Base-by-base conservation (phyloP, 2,329 filamentous ascomycete genomes). In the Colletotrichum costaricense region DNA sequence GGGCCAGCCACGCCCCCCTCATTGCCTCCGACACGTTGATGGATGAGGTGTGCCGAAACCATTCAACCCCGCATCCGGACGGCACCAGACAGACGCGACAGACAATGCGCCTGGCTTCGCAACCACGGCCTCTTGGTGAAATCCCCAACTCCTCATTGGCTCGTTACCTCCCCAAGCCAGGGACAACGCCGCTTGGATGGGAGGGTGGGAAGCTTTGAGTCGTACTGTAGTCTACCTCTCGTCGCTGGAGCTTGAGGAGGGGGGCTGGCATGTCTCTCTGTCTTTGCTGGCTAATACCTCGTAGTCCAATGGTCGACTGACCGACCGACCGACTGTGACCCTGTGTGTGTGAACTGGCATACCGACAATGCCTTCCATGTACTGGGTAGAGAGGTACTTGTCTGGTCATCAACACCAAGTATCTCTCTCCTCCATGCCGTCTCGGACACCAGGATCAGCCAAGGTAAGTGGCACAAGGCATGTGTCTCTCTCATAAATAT, bases 181-280 rank as follows among this genome's bases (percentile, higher is more conserved):
- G 67, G 66, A 73, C 55, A 69, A 33, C 59, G 66, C 22, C 66
- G 59, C 46, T 67, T 73, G 66, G 55, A 49, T 63, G 66, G 70
- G 70, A 49, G 70, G 70, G 70, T 73, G 55, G 70, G 70, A 73
- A 73, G 67, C 70, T 73, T 73, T 73, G n/a, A 24, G 33, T 49
- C 26, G 55, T 49, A 35, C 11, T 12, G 55, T 49, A 35, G 33
- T 12, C 9, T 35, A 56, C 56, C 63, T 52, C 60, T 71, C 56
- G 33, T 60, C 46, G 26, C 33, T 28, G 26, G 56, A 6, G 24
- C 42, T 49, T 26, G 33, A 16, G 33, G 19, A 5, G 33, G 33
- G 22, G 30, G 58, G 35, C 58, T 58, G 26, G 33, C 42, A 49
- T 22, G 42, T 49, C 42, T 49, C 42, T 19, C 33, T 68, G 57